Evolutionary conservation across 768 basidiomycete genomes (phyloP), one percentile per base, ranked within the genome.

Genomic region (Suillus subluteus): DNA sequence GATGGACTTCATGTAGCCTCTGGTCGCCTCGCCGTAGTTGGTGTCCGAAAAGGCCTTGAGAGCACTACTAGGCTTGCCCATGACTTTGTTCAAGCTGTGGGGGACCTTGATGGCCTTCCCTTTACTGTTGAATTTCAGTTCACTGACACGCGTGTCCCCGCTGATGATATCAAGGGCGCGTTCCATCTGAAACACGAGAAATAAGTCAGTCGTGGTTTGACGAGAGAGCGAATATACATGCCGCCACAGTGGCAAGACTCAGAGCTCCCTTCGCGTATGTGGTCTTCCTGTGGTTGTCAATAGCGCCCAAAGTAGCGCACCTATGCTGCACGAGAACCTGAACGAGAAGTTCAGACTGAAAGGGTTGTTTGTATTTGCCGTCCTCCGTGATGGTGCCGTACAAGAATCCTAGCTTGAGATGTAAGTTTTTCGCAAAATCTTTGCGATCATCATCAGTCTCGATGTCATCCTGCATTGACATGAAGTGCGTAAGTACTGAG

Each of bases 271-370:
- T 63, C 23, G 38, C 50, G 6, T 63, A 41, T 6, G 40, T 61
- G n/a, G 44, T 6, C 64, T 30, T 59, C 13, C 43, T 32, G 16
- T 18, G 61, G 23, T 50, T 56, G 4, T 65, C 59, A 46, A 59
- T 30, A 43, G 41, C 48, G 6, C 52, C 56, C 48, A 2, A n/a
- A 0, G 43, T 41, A 40, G 65, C 23, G n/a, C 48, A 32, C 55
- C 50, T 64, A 23, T 58, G 55, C 23, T 67, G 66, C 21, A 56
- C 30, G 18, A 68, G 32, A 15, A 68, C 48, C 15, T 68, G 63
- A 21, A 65, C 4, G n/a, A 68, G 37, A 26, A 68, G 65, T 26
- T 43, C 23, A 0, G 61, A 68, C 30, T 35, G 37, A 13, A 40
- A 23, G 44, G 62, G 7, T 44, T 13, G 9, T 62, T 65, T 6